Base-by-base conservation (phyloP, 2,329 filamentous ascomycete species). In the Sarocladiaceae sp. region DNA sequence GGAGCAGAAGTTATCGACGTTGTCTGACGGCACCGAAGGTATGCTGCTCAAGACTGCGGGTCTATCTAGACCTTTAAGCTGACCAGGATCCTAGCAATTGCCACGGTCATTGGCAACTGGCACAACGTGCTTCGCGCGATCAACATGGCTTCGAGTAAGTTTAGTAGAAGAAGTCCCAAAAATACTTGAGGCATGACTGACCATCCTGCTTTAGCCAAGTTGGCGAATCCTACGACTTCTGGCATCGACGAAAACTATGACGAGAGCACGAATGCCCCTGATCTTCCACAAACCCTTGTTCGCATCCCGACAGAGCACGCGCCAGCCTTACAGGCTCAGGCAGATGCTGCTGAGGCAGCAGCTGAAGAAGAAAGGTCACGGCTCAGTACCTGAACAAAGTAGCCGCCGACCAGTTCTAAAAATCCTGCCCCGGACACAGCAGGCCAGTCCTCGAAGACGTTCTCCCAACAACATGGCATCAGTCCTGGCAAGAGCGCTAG, bases 101-200 rank as follows among this genome's bases (percentile, higher is more conserved):
- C 90, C 35, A 80, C 86, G n/a, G 89, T 95, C 20, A 75, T 95
- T 65, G 82, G 86, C 51, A 95, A 94, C 66, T 95, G 90, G 90
- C 87, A 92, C 67, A 92, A 90, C 60, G 89, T 95, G 57, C 77
- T 95, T 55, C 79, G 87, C 58, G 88, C 88, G 37, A 92, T 95
- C 63, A 87, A 87, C 63, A 92, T 94, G 87, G 90, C 90, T 56
- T 92, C 87, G 55, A 79, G 88, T 92, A 77, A 63, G 83, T 72
- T 25, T 52, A 40, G 7, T 17, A 11, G 22, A 40, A 8, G 10
- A 40, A 8, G 37, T n/a, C 37, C 37, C 29, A 7, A 4, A n/a
- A 25, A 10, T 8, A 6, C 25, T 12, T 20, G 23, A 10, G n/a
- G n/a, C n/a, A 18, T 31, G 26, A 26, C 11, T 5, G 20, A 22